Percentiles rank a stretch among this genome's conserved stretches.
Evolutionary conservation across 2,329 filamentous ascomycete genomes (phyloP).

Genomic region (Cordyceps javanica): DNA sequence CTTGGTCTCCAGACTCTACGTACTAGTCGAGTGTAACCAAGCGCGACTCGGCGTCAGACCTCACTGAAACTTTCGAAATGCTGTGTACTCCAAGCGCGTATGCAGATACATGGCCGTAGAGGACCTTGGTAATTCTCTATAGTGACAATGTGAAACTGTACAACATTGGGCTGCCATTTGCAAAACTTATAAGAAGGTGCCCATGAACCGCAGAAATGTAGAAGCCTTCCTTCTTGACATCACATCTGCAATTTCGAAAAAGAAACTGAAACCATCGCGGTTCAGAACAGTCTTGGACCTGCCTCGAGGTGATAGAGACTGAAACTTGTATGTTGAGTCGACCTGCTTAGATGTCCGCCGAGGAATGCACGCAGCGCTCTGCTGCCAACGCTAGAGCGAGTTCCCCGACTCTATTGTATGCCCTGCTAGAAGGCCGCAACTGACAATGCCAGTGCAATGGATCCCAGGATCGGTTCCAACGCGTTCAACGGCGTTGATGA

Average conservation of each 20-base stretch:
- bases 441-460: background rate
- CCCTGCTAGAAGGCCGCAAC: background rate
- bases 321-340: too few species aligned
- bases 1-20: too few species aligned
- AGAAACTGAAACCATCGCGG: too few species aligned
- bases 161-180: background rate
- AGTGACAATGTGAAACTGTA: background rate
- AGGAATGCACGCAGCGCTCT: too few species aligned
- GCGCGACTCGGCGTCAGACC: too few species aligned
- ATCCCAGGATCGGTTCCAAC: background rate
- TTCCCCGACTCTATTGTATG: too few species aligned
- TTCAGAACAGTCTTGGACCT: too few species aligned
- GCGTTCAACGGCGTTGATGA: constrained; percentile 4
- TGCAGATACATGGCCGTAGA: background rate
- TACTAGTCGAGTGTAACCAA: too few species aligned
- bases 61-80: background rate
- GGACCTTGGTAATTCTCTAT: background rate
- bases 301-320: too few species aligned
- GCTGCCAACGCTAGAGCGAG: too few species aligned
- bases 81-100: background rate
- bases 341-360: too few species aligned
- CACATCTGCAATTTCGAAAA: too few species aligned
- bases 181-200: background rate
- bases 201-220: background rate
- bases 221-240: background rate